phyloP scores from a whole-genome alignment of 2,329 filamentous ascomycete genomes.

The Claviceps arundinis region DNA sequence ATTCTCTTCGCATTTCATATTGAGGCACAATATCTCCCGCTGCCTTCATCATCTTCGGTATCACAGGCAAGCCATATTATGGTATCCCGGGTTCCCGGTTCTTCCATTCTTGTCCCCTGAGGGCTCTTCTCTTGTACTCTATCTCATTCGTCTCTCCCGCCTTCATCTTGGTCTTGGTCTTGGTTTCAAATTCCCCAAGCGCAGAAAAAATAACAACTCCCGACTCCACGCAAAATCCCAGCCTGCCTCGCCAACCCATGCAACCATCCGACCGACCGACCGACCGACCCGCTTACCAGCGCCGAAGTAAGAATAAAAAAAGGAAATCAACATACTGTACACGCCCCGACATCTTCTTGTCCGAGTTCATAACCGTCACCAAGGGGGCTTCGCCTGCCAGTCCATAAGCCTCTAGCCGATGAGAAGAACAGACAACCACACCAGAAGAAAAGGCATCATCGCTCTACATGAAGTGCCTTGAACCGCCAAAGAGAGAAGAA shows the following conservation, averaged over 20 bases:
- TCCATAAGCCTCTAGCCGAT: background rate
- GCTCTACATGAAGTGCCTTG: slow-evolving; percentile 1
- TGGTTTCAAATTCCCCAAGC: background rate
- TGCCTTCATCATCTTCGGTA: no score
- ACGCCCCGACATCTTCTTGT: slow-evolving; percentile 1
- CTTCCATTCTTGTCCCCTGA: slow-evolving; percentile 8
- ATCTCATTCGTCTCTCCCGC: background rate
- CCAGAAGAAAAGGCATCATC: slow-evolving; percentile 1
- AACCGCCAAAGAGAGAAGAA: background rate
- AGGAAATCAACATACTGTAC: slow-evolving; percentile 6
- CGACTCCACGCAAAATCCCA: slow-evolving; percentile 25
- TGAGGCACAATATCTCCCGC: no score
- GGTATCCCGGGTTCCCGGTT: background rate
- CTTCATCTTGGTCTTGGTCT: slow-evolving; percentile 13
- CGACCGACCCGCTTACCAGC: background rate
- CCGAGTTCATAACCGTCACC: background rate
- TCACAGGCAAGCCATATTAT: no score
- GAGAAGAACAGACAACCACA: background rate
- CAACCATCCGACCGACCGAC: slow-evolving; percentile 3
- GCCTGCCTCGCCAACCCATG: slow-evolving; percentile 8
- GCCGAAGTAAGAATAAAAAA: background rate
- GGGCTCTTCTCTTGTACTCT: slow-evolving; percentile 8
- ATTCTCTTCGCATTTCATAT: no score
- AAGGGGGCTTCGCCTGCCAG: background rate
- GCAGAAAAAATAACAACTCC: slow-evolving; percentile 12